Evolutionary conservation across 768 basidiomycete species (phyloP), one percentile per base, ranked within the genome.

Genomic region (Boletus speciosus): DNA sequence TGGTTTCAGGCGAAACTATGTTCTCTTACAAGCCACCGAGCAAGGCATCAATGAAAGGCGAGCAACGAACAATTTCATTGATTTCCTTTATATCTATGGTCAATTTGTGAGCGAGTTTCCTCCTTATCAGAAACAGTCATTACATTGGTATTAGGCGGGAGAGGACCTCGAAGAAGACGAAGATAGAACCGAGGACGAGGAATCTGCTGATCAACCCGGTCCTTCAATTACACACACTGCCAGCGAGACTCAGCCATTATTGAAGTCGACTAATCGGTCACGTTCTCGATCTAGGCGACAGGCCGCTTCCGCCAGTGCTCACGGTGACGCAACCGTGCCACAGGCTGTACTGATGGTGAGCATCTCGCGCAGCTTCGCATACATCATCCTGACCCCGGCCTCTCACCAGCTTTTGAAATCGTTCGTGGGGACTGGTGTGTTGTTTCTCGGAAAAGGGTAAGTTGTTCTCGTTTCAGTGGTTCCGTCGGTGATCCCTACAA

Each of bases 361-460:
- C 67, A 19, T 39, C 29, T 19, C 7, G 9, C 58, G 14, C 43
- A 25, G 7, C 25, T 49, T 19, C 27, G 32, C 19, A 6, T 31
- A 55, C 44, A 54, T 44, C 45, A 47, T 54, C 39, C 25, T 45
- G 31, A 56, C 44, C 27, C 4, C 11, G 16, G 27, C 48, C 32
- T 34, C n/a, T 31, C 16, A 38, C 56, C 37, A 95, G 92, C 73
- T 98, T 51, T 74, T 97, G 54, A 98, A 98, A 72, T 84, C 89
- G 1, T 98, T 98, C 63, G 85, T 98, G 44, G 96, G 96, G 21
- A 98, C 96, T 14, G 96, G 96, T 15, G 88, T 99, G 10, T 70
- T 99, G 35, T 98, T 99, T 75, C 80, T 99, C 27, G 97, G 93
- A 48, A 96, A 92, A 74, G 97, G 86, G 88, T 93, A 70, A 64